Evolutionary conservation across 805 yeast genomes (phyloP), one percentile per base, ranked within the genome.

Genomic region (Yarrowia sp.): DNA sequence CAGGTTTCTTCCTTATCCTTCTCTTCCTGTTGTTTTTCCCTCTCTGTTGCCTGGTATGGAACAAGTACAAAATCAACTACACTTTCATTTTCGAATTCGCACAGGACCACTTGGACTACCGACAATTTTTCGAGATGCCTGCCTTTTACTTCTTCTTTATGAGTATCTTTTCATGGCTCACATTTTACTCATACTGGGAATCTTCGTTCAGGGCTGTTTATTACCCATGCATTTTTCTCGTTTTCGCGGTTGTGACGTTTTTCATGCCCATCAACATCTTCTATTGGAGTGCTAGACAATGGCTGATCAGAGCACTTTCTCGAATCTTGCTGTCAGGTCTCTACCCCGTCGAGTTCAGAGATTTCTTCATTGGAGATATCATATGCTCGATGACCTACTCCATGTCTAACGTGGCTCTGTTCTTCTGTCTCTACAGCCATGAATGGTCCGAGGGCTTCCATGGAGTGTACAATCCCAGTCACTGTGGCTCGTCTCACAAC

Each of bases 291-390:
- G 80, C 96, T 9, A 80, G 97, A 66, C 79, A 79, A 63, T 94
- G 97, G 97, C 68, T 93, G 2, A 76, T 86, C 18, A 74, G 85
- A 13, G 85, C 96, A 0, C 62, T 85, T 1, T 82, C 92, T 79
- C 79, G 99, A 69, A 75, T 94, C 53, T 31, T 86, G 0, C 77
- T 88, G 9, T 87, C 96, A 1, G 98, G 98, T 0, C 77, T 91
- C 41, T 94, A 87, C 69, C 97, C 98, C 0, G 97, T 94, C 61
- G 98, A 93, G 74, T 94, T 94, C 71, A 80, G 92, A 62, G 99
- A 94, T 73, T 93, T 94, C 78, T 90, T 90, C 71, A 65, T 93
- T 49, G 99, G 98, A 19, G 99, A 94, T 73, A 85, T 94, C 29
- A 77, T 93, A 58, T 88, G 96, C 73, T 88, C 96, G 27, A 77